Base-by-base conservation (phyloP, 768 basidiomycete genomes). In the Tephrocybe sp. region DNA sequence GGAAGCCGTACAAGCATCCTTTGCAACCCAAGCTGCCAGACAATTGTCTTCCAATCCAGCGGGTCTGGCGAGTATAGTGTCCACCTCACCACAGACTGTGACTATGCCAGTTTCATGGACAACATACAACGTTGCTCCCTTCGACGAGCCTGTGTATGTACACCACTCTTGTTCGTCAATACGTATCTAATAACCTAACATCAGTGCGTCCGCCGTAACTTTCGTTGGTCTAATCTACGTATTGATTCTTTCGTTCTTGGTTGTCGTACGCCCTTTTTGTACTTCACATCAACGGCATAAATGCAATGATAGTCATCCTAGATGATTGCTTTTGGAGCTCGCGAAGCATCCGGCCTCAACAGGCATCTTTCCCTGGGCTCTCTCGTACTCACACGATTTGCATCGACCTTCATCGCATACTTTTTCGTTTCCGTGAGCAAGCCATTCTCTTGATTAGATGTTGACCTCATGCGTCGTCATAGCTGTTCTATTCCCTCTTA, bases 401-500 rank as follows among this genome's bases (percentile, higher is more conserved):
- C 55, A 1, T 71, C 74, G 1, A 61, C 65, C 3, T 56, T 71
- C 18, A 21, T 60, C 6, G 68, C 65, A 3, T 74, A 72, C 42
- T 71, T 77, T 38, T 57, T 73, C 37, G 51, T 77, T 14, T 67
- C 75, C 7, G 74, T 75, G 48, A 23, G 68, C 45, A 2, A 17
- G 15, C 20, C 10, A 9, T 25, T n/a, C n/a, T 37, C 30, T 40
- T 14, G 4, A 32, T 15, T 8, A 20, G 4, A 34, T 25, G 28
- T 30, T 11, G 28, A 1, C 23, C 24, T 20, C 0, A 20, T 17
- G 3, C 36, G 15, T 11, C n/a, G 26, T 15, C 15, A 15, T 30
- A 86, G 80, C 69, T 84, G n/a, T 76, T 83, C 63, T 88, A 84
- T 59, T 73, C 81, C 14, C 64, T 87, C 7, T 59, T 88, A 14